Conservation (phyloP, 23 red algal genomes). For the Gracilaria caudata region DNA sequence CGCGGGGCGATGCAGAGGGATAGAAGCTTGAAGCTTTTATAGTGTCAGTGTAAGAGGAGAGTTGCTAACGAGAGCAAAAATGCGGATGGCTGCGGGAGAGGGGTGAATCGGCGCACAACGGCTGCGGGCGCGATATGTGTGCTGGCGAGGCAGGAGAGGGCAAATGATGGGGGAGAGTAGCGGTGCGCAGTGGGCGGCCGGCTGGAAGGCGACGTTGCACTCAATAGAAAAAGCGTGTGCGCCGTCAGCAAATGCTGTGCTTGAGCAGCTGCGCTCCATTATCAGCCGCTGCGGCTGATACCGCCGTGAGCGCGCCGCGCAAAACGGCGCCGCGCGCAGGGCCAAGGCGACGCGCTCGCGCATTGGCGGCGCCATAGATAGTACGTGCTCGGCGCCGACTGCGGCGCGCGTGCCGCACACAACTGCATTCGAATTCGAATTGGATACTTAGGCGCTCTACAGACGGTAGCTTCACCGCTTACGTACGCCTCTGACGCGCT, state of each 20-base stretch:
- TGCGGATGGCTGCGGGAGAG: constrained; percentile 23
- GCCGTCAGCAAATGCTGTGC: constrained; percentile 13
- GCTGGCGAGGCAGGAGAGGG: background rate
- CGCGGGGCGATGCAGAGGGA: background rate
- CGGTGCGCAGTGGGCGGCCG: too few relatives aligned
- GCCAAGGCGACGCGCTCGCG: background rate
- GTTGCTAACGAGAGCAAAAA: constrained; percentile 32
- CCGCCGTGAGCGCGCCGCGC: background rate
- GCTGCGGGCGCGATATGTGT: background rate
- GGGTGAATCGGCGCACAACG: background rate
- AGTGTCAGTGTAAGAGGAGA: constrained; percentile 37
- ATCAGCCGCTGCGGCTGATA: constrained; percentile 32
- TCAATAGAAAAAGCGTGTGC: background rate
- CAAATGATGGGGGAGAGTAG: background rate
- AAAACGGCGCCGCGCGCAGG: background rate
- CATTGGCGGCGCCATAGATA: constrained; percentile 22
- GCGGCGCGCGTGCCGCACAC: background rate
- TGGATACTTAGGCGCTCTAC: too few relatives aligned
- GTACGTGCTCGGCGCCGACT: constrained; percentile 4
- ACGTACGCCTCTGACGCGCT: too few relatives aligned
- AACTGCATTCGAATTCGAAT: background rate
- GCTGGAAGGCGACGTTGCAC: constrained; percentile 5
- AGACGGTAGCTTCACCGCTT: too few relatives aligned
- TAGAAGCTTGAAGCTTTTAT: constrained; percentile 16
- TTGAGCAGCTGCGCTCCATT: background rate